Evolutionary conservation across 148 eudicot genomes (phyloP).

Genomic region (Silene conica): DNA sequence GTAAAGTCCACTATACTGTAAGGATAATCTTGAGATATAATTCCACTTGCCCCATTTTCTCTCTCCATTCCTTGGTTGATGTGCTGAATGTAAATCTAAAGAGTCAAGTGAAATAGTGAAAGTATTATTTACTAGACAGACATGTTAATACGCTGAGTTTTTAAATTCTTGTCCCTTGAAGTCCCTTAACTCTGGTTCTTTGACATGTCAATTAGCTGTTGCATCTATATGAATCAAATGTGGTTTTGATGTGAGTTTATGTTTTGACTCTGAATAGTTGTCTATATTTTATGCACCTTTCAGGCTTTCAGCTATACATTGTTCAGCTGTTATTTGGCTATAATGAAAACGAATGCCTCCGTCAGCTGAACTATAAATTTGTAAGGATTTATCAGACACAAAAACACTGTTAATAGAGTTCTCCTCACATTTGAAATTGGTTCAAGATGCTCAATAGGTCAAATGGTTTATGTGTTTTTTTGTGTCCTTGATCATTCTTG

Average conservation of each 20-base stretch:
- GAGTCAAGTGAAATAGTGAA: too few relatives aligned
- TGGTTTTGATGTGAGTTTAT: background rate
- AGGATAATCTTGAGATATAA: too few relatives aligned
- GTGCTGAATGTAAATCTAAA: too few relatives aligned
- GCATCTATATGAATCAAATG: constrained; percentile 1
- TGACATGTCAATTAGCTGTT: background rate
- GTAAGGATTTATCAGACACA: background rate
- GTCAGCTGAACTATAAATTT: background rate
- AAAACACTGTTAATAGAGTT: background rate
- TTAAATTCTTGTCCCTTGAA: background rate
- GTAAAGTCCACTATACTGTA: too few relatives aligned
- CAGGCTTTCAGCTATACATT: too few relatives aligned
- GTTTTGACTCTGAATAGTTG: background rate
- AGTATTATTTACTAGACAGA: too few relatives aligned
- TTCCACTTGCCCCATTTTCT: too few relatives aligned
- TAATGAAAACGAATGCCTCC: too few relatives aligned
- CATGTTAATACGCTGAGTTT: too few relatives aligned
- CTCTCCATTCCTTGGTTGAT: too few relatives aligned
- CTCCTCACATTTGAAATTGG: background rate
- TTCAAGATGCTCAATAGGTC: background rate
- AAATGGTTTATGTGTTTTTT: background rate
- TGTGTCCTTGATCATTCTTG: constrained; percentile 1
- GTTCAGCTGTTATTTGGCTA: too few relatives aligned
- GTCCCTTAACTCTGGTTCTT: background rate
- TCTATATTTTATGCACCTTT: background rate